phyloP scores from a whole-genome alignment of 495 filamentous ascomycete genomes.

The Chaetomium fimeti region DNA sequence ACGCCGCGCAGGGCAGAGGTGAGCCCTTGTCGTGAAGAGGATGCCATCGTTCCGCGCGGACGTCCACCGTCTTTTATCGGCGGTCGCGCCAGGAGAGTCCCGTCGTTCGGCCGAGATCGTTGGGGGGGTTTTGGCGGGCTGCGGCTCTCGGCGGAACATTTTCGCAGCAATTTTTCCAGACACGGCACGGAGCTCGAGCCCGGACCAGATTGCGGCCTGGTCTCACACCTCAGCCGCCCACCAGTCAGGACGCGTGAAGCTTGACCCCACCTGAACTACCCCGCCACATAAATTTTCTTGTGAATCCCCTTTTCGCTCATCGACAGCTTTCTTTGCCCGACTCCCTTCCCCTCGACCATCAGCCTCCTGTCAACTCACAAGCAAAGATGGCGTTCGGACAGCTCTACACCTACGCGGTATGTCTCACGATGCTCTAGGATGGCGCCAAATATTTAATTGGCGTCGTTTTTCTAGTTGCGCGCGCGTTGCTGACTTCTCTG shows the following conservation, averaged over 20 bases:
- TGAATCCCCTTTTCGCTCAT: conserved; percentile 27
- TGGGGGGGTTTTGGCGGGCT: conserved; percentile 3
- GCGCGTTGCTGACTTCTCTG: conserved; percentile 35
- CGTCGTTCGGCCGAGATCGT: conserved; percentile 8
- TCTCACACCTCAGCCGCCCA: neutral
- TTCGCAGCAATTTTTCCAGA: conserved; percentile 33
- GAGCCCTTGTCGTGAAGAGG: conserved; percentile 30
- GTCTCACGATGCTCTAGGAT: conserved; percentile 32
- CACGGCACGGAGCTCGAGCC: conserved; percentile 18
- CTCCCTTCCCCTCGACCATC: conserved; percentile 23
- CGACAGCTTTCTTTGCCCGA: conserved; percentile 26
- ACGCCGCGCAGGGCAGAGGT: conserved; percentile 30
- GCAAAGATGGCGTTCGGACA: conserved; percentile 91
- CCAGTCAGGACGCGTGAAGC: conserved; percentile 6
- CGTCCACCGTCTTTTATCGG: conserved; percentile 29
- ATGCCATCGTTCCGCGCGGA: conserved; percentile 35
- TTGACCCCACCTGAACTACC: conserved; percentile 25
- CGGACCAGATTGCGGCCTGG: conserved; percentile 9
- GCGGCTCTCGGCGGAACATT: conserved; percentile 28
- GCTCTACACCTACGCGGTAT: conserved; percentile 83
- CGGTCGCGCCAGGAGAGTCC: conserved; percentile 19
- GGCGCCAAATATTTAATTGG: neutral
- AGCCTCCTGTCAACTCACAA: conserved; percentile 20
- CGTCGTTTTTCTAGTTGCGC: neutral
- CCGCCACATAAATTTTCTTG: conserved; percentile 38